Percentiles rank a stretch among this genome's conserved stretches.
Evolutionary conservation across 805 yeast species (phyloP).

Genomic region (Maudiozyma serrabonitensis): DNA sequence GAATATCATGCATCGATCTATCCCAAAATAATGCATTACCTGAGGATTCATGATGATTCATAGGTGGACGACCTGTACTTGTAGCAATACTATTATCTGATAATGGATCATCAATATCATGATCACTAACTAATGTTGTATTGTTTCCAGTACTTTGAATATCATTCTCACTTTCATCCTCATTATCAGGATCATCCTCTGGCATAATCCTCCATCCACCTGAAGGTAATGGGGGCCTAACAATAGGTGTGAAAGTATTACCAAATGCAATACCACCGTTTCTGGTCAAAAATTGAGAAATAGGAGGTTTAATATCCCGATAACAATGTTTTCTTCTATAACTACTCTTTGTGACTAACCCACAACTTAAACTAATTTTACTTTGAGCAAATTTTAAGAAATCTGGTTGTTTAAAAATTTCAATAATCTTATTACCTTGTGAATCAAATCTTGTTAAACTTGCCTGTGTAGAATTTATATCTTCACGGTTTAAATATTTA

Average conservation of each 20-base stretch:
- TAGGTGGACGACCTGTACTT: neutral
- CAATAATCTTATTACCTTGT: conserved; percentile 50
- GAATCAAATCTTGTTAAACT: conserved; percentile 49
- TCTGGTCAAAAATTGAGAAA: conserved; percentile 26
- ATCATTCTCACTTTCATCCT: conserved; percentile 1
- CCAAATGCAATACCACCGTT: conserved; percentile 24
- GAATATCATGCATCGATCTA: conserved; percentile 23
- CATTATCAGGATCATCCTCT: conserved; percentile 8
- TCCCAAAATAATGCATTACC: conserved; percentile 27
- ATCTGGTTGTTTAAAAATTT: conserved; percentile 32
- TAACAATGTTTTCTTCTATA: conserved; percentile 22
- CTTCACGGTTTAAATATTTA: conserved; percentile 27
- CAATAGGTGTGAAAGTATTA: conserved; percentile 14
- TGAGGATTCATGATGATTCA: neutral
- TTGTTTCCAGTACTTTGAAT: neutral
- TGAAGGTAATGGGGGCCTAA: conserved; percentile 24
- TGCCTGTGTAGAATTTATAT: conserved; percentile 22
- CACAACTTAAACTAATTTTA: conserved; percentile 32
- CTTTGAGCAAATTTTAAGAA: conserved; percentile 33
- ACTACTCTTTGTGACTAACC: conserved; percentile 23
- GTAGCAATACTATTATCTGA: neutral
- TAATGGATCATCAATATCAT: neutral
- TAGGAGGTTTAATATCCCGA: conserved; percentile 27
- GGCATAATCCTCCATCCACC: conserved; percentile 29
- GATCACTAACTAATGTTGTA: neutral